Percentiles rank a stretch among this genome's conserved stretches.
These are phyloP conservation scores for Theileria parva DNA, from an alignment of 169 alveolate species.

Conservation along the genomic window DNA sequence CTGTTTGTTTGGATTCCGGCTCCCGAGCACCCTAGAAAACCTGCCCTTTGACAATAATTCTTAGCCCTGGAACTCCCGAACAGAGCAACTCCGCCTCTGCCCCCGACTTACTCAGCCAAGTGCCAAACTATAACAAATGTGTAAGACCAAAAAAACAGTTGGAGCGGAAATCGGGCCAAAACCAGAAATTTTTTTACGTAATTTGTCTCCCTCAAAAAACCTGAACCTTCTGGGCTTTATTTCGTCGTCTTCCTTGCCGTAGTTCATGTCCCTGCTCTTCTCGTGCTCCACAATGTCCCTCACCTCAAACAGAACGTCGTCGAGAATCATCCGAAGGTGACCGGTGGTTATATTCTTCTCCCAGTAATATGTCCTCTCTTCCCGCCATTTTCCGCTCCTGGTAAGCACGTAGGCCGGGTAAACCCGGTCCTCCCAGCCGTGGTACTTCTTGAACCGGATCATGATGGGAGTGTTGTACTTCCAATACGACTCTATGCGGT, in stretches of 20 bases:
- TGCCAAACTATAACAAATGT: not conserved
- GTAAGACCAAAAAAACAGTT: not conserved
- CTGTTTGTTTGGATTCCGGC: conserved; percentile 3
- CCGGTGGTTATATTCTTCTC: not conserved
- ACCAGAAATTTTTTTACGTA: not conserved
- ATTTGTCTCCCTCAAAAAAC: conserved; percentile 2
- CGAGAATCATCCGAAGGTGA: not conserved
- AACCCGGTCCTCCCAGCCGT: not conserved
- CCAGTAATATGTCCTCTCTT: not conserved
- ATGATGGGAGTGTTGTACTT: not conserved
- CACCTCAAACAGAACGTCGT: not conserved
- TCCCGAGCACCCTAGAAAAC: not conserved
- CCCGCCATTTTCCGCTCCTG: conserved; percentile 2
- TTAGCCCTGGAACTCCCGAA: not conserved
- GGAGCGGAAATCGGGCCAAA: not conserved
- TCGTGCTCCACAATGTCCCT: not conserved
- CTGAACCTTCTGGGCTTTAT: not conserved
- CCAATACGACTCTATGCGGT: conserved; percentile 1
- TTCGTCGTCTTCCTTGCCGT: conserved; percentile 3
- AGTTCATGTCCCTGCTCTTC: not conserved
- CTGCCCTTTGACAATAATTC: not conserved
- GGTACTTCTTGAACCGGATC: conserved; percentile 15
- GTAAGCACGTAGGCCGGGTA: conserved; percentile 15
- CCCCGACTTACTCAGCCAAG: not conserved
- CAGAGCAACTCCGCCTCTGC: not conserved